These are phyloP conservation scores for Solanum stenotomum DNA, from an alignment of 257 asterid genomes.

Conservation along the genomic window DNA sequence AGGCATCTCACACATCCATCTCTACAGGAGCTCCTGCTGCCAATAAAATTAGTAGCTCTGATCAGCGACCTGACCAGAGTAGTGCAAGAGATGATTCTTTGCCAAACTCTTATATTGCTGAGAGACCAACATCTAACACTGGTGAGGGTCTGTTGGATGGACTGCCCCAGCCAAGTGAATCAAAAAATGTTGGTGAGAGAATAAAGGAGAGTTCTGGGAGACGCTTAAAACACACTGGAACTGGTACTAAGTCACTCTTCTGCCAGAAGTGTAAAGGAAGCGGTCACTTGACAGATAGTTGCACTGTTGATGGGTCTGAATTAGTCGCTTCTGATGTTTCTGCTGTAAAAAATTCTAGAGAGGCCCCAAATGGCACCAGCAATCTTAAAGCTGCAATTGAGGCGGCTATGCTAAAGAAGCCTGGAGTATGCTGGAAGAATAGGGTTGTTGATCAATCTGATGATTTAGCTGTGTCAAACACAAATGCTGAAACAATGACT, in stretches of 20 bases:
- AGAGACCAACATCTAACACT: conserved; percentile 22
- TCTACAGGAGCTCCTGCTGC: conserved; percentile 25
- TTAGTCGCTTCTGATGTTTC: conserved; percentile 15
- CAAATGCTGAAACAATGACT: conserved; percentile 27
- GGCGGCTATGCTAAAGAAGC: conserved; percentile 80
- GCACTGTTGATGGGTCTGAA: conserved; percentile 10
- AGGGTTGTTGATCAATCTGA: conserved; percentile 43
- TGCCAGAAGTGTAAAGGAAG: conserved; percentile 28
- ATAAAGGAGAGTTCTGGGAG: conserved; percentile 44
- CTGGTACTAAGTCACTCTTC: not conserved
- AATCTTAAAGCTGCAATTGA: conserved; percentile 75
- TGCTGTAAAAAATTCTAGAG: conserved; percentile 41
- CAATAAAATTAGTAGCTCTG: conserved; percentile 25
- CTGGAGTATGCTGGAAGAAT: conserved; percentile 52
- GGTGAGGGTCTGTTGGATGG: conserved; percentile 46
- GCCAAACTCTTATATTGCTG: conserved; percentile 24
- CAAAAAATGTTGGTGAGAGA: conserved; percentile 36
- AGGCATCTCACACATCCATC: conserved; percentile 18
- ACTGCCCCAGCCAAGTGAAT: conserved; percentile 34
- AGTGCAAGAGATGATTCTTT: conserved; percentile 35
- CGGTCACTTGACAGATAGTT: conserved; percentile 22
- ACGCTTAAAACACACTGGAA: conserved; percentile 31
- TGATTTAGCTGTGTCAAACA: conserved; percentile 27
- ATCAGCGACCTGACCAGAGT: conserved; percentile 31
- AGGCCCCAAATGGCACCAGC: conserved; percentile 27